Base-by-base conservation (phyloP, 1,284 basidiomycete genomes). In the Inonotus hispidus region DNA sequence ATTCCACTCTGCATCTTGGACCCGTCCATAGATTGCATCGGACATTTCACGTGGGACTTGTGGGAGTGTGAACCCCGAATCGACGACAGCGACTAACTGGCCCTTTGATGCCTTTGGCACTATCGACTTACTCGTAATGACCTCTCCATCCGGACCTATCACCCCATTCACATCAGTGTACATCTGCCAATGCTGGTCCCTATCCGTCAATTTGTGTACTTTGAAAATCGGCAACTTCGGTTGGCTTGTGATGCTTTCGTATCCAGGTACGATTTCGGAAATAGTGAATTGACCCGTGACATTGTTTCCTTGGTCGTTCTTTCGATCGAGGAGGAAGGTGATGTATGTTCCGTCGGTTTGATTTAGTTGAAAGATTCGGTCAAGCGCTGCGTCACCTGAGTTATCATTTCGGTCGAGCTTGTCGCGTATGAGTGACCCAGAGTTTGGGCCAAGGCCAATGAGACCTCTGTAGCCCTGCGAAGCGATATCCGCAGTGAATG, bases 171-270 rank as follows among this genome's bases (percentile, higher is more conserved):
- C 79, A 72, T 89, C 86, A 0, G 84, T 85, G 52, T 84, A 70
- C 23, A 85, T 79, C 66, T 90, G 87, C 89, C 88, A 92, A 71
- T 91, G 89, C 71, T 92, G 89, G 68, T 88, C 86, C 71, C 70
- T 68, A 66, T 72, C 64, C 45, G 85, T 72, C 39, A 85, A 72
- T 63, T 74, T 75, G 64, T 81, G 79, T 37, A 86, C 87, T 47
- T 78, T 82, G 66, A 87, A 81, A n/a, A 92, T 81, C 60, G 80
- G 74, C 45, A 91, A 74, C 68, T 88, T 80, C 1, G 86, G 81
- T 77, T 84, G 83, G 61, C 63, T 78, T 1, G 78, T 76, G 63
- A 91, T 80, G 65, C 82, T 82, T 68, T 83, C 81, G 64, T 80
- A 87, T 1, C 81, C 82, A 1, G 83, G 72, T 0, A 84, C 75